Evolutionary conservation across 2,329 filamentous ascomycete genomes (phyloP).

Genomic region (Sphaerulina populicola): DNA sequence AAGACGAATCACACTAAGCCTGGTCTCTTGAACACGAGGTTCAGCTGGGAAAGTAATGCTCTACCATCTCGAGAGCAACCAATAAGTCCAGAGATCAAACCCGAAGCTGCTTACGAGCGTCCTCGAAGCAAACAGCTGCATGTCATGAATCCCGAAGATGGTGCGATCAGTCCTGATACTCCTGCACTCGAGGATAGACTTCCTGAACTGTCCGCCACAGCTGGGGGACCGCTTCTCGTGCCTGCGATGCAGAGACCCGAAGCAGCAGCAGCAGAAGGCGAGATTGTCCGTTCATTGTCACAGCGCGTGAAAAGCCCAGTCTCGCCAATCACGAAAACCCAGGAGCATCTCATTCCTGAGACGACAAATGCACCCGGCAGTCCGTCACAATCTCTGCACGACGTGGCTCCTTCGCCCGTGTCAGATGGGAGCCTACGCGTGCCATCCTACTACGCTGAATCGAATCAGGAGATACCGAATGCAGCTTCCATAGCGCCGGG

Average conservation of each 20-base stretch:
- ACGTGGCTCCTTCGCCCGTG: constrained; percentile 22
- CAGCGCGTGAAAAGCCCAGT: constrained; percentile 14
- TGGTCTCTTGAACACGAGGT: constrained; percentile 30
- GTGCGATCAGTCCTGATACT: constrained; percentile 15
- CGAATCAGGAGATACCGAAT: constrained; percentile 9
- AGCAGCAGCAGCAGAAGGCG: constrained; percentile 13
- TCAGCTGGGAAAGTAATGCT: constrained; percentile 33
- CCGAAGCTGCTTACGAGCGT: constrained; percentile 28
- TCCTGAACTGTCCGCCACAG: constrained; percentile 1
- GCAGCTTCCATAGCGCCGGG: constrained; percentile 2
- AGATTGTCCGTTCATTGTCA: constrained; percentile 14
- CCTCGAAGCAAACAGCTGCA: constrained; percentile 34
- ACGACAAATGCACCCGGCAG: constrained; percentile 12
- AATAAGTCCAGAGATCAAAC: constrained; percentile 24
- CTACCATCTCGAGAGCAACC: constrained; percentile 12
- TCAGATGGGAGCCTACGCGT: constrained; percentile 15
- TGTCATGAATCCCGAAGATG: constrained; percentile 38
- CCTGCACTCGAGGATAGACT: constrained; percentile 2
- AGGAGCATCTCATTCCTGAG: constrained; percentile 18
- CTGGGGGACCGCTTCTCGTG: constrained; percentile 5
- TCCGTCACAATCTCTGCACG: constrained; percentile 11
- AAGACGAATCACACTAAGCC: constrained; percentile 7
- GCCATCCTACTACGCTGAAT: constrained; percentile 15
- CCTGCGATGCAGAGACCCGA: constrained; percentile 9
- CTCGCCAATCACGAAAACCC: constrained; percentile 19